Evolutionary conservation across 2,329 filamentous ascomycete species (phyloP), one percentile per base, ranked within the genome.

Genomic region (Apiospora marii): DNA sequence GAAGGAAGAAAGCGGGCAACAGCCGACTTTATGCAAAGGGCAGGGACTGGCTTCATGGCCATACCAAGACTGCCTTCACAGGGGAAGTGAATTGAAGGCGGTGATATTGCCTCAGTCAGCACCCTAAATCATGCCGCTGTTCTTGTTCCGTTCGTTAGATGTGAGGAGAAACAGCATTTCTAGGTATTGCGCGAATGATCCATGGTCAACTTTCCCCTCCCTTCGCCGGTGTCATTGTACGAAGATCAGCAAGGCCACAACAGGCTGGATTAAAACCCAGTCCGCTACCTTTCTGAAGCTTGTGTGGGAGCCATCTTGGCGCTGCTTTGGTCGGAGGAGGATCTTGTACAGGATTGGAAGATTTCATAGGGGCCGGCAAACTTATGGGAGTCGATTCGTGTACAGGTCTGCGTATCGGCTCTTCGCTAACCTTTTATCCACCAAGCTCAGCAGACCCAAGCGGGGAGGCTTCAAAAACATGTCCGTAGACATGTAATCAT

Each of bases 401-500:
- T 69, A 69, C 24, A 69, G n/a, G 67, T 69, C 67, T 37, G 13
- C 27, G 14, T 70, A 70, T 49, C 69, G 46, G 4, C 46, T 30
- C 12, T 51, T 49, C 24, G 69, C 69, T 16, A 70, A 22, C 22
- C 51, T 16, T 16, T 16, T 24, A 34, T 71, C 69, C 8, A 71
- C 69, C 24, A 67, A 16, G 27, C 51, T 71, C 16, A 58, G 19
- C 53, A 71, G 41, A 22, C 69, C 69, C 4, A 71, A n/a, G 1
- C 69, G 69, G 0, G 69, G 58, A 27, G 19, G 16, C n/a, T 64
- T 58, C 27, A 53, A 67, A 49, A 37, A 48, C 69, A 71, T 71
- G 51, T 71, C 43, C 14, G 51, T 24, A 6, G 69, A 64, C 22
- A 67, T 58, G 24, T 71, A 71, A 37, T 71, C 69, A n/a, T 46